Conservation (phyloP, 306 rosid species). For the Rosa multiflora region DNA sequence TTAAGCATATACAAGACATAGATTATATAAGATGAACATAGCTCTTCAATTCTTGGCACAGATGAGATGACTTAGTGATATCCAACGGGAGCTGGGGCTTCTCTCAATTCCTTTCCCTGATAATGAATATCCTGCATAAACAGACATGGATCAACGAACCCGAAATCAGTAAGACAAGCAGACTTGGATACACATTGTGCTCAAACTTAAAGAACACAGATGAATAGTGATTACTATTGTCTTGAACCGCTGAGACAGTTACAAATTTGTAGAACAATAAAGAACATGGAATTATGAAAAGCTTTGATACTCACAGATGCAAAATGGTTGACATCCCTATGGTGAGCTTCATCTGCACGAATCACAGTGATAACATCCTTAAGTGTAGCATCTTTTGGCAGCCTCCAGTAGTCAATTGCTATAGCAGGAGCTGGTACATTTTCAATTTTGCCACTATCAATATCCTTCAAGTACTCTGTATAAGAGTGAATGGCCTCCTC, state of each 20-base stretch:
- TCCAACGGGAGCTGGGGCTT: conserved; percentile 73
- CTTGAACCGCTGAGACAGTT: not conserved
- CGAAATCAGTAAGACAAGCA: not conserved
- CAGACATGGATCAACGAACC: not conserved
- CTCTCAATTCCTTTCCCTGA: conserved; percentile 64
- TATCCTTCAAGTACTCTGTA: conserved; percentile 54
- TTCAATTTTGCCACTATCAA: conserved; percentile 57
- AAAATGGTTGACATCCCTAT: conserved; percentile 76
- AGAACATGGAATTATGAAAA: not conserved
- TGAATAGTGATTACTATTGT: not conserved
- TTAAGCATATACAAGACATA: not conserved
- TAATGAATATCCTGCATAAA: conserved; percentile 67
- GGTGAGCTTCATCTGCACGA: conserved; percentile 91
- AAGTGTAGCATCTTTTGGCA: conserved; percentile 64
- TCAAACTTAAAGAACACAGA: not conserved
- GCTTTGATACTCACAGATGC: conserved; percentile 56
- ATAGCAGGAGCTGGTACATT: conserved; percentile 77
- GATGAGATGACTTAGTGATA: conserved; percentile 39
- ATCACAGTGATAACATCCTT: conserved; percentile 67
- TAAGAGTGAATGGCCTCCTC: conserved; percentile 76
- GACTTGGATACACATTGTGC: not conserved
- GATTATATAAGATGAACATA: not conserved
- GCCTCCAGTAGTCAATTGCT: conserved; percentile 81
- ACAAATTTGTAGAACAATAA: not conserved
- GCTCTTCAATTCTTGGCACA: not conserved